A percentile compares a stretch with the other conserved stretches of the same genome.
phyloP scores from a whole-genome alignment of 192 early-diverging fungal genomes.

The Allomyces macrogynus region DNA sequence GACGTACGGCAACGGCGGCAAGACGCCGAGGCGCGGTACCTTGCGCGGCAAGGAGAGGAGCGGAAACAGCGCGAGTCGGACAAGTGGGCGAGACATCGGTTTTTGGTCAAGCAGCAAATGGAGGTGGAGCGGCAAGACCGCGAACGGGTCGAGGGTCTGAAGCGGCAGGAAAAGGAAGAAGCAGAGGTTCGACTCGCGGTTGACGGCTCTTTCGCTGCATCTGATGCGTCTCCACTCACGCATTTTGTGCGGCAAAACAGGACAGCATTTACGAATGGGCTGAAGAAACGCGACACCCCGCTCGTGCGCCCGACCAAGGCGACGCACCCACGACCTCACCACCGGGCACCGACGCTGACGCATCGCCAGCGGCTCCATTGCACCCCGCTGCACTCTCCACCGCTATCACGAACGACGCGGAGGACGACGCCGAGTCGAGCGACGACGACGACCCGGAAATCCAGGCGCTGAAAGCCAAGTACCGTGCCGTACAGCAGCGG shows the following conservation, averaged over 20 bases:
- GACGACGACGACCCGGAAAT: slow-evolving; percentile 22
- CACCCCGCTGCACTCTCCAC: no score
- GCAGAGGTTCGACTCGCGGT: not conserved
- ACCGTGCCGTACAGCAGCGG: slow-evolving; percentile 10
- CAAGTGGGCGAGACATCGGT: slow-evolving; percentile 14
- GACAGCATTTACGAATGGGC: no score
- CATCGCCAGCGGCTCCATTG: no score
- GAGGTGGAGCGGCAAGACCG: slow-evolving; percentile 22
- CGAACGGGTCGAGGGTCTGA: slow-evolving; percentile 11
- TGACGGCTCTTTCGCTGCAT: no score
- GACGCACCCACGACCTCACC: no score
- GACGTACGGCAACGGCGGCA: slow-evolving; percentile 5
- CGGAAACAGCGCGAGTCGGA: slow-evolving; percentile 11
- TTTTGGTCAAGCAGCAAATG: slow-evolving; percentile 23
- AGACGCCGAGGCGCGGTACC: slow-evolving; percentile 10
- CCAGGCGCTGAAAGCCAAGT: slow-evolving; percentile 18
- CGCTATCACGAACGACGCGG: not conserved
- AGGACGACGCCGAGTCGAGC: slow-evolving; percentile 8
- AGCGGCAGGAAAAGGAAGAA: slow-evolving; percentile 14
- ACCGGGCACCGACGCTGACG: no score
- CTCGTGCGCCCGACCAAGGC: no score
- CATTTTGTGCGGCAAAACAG: no score
- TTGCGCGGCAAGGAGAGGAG: slow-evolving; percentile 6
- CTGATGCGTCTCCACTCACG: no score
- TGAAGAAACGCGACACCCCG: no score